Percentiles rank a stretch among this genome's conserved stretches.
Evolutionary conservation across 305 asterid species (phyloP).

Genomic region (Solanum hybrid): DNA sequence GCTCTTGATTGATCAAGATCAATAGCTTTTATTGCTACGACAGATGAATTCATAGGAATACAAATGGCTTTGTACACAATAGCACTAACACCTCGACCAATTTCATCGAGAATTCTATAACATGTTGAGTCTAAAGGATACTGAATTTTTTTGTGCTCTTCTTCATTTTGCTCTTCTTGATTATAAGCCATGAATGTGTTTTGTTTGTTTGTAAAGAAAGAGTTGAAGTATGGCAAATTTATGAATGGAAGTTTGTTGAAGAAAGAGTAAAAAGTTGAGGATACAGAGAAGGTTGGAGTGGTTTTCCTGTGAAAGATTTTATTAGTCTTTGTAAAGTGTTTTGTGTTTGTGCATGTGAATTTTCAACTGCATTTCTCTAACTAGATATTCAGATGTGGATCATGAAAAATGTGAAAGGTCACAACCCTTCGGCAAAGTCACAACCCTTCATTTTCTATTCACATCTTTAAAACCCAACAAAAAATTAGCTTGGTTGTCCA

Average conservation of each 20-base stretch:
- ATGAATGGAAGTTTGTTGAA: not conserved
- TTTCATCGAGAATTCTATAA: constrained; percentile 49
- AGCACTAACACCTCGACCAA: constrained; percentile 64
- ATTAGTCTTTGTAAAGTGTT: not conserved
- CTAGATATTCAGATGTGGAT: not conserved
- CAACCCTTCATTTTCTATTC: not conserved
- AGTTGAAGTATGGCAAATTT: not conserved
- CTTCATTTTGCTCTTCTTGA: constrained; percentile 20
- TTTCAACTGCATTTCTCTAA: constrained; percentile 17
- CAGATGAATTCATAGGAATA: constrained; percentile 34
- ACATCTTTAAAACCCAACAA: not conserved
- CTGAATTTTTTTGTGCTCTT: constrained; percentile 14
- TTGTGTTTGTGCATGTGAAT: constrained; percentile 23
- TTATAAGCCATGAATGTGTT: constrained; percentile 25
- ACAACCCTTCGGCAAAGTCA: no score
- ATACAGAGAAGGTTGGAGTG: constrained; percentile 3
- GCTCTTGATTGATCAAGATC: constrained; percentile 53
- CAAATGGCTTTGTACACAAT: constrained; percentile 66
- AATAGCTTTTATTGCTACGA: constrained; percentile 64
- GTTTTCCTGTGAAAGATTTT: constrained; percentile 25
- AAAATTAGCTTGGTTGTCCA: not conserved
- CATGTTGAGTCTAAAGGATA: constrained; percentile 47
- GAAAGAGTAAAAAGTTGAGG: not conserved
- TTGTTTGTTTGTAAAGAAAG: not conserved
- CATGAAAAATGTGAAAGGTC: not conserved